These are phyloP conservation scores for Cylindrotheca closterium DNA, from an alignment of 108 stramenopile genomes.

Conservation along the genomic window DNA sequence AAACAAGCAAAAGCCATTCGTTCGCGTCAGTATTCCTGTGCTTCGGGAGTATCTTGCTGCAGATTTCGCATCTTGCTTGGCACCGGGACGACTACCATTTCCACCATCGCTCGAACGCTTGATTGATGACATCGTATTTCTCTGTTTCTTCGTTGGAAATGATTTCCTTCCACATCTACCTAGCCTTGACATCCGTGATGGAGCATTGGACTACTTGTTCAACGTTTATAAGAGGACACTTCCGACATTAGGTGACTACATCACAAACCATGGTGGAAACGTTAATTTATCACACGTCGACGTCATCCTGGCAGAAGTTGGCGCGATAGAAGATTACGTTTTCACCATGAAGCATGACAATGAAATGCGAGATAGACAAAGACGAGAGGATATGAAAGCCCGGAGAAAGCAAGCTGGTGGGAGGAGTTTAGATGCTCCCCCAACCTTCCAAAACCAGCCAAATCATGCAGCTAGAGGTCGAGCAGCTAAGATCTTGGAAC, in stretches of 20 bases:
- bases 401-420: constrained; percentile 37
- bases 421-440: constrained; percentile 45
- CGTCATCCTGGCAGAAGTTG: constrained; percentile 92
- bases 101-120: constrained; percentile 81
- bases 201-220: constrained; percentile 89
- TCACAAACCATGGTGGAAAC: constrained; percentile 93
- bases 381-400: constrained; percentile 46
- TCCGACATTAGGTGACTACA: constrained; percentile 90
- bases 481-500: constrained; percentile 71
- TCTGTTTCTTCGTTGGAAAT: constrained; percentile 98
- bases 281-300: constrained; percentile 91
- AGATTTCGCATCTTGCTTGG: constrained; percentile 76
- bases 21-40: constrained; percentile 83
- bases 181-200: constrained; percentile 91
- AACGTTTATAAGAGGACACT: constrained; percentile 89
- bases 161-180: constrained; percentile 95
- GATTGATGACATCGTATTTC: constrained; percentile 98
- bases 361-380: constrained; percentile 67
- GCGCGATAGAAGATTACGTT: constrained; percentile 95
- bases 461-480: constrained; percentile 50
- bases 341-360: constrained; percentile 91
- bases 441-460: constrained; percentile 31
- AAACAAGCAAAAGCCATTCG: constrained; percentile 79
- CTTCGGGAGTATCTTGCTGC: constrained; percentile 91
- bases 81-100: constrained; percentile 48